phyloP scores from a whole-genome alignment of 495 filamentous ascomycete species.

The Penicillium angulare region DNA sequence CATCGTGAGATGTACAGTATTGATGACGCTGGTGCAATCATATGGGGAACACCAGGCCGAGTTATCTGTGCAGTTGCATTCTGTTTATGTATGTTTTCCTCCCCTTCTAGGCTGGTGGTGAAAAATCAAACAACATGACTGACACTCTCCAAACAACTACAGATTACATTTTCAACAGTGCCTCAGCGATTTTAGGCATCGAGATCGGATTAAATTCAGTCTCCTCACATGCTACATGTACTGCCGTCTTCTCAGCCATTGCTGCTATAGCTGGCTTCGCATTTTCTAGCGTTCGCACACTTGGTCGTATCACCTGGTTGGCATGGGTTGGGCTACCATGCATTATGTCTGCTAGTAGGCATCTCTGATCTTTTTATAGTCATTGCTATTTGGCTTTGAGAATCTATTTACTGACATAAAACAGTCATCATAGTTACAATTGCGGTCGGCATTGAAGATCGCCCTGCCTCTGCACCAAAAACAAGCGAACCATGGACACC shows the following conservation, averaged over 20 bases:
- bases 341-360: too few species aligned
- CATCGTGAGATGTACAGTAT: conserved; percentile 64
- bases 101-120: too few species aligned
- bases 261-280: conserved; percentile 29
- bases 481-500: background rate
- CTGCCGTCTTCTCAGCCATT: conserved; percentile 38
- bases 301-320: conserved; percentile 32
- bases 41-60: conserved; percentile 60
- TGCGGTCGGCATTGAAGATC: conserved; percentile 55
- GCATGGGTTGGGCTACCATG: conserved; percentile 34
- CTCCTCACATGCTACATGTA: conserved; percentile 60
- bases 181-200: conserved; percentile 58
- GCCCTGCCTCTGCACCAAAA: conserved; percentile 31
- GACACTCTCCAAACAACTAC: background rate
- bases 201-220: conserved; percentile 66
- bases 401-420: background rate
- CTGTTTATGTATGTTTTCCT: too few species aligned
- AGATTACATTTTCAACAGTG: conserved; percentile 27
- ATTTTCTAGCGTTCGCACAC: conserved; percentile 30
- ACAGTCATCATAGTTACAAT: conserved; percentile 68
- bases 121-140: too few species aligned
- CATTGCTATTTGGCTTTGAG: too few species aligned
- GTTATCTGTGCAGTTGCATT: conserved; percentile 30
- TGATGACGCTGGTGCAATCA: conserved; percentile 60
- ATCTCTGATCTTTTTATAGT: conserved; percentile 23